phyloP scores from a whole-genome alignment of 257 asterid species.

The Vinca minor region DNA sequence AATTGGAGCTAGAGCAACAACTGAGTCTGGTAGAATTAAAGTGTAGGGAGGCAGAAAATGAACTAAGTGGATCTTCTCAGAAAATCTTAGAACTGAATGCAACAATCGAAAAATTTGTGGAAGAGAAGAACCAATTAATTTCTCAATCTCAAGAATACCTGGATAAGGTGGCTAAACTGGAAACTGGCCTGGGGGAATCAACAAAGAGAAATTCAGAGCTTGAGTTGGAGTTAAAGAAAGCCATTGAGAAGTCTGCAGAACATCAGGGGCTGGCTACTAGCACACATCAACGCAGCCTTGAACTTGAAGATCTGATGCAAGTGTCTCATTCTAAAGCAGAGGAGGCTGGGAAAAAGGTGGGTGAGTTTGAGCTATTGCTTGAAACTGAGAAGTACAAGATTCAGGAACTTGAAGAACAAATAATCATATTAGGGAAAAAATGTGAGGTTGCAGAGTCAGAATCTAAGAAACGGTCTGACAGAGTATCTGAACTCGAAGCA shows the following conservation, averaged over 20 bases:
- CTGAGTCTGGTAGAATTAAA: conserved; percentile 47
- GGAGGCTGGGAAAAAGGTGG: conserved; percentile 46
- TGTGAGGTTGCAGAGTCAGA: conserved; percentile 43
- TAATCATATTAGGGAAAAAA: conserved; percentile 47
- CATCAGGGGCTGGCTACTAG: conserved; percentile 60
- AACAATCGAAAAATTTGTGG: conserved; percentile 35
- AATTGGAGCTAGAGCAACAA: conserved; percentile 56
- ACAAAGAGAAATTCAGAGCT: conserved; percentile 47
- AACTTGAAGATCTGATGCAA: conserved; percentile 63
- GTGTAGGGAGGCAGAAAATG: conserved; percentile 51
- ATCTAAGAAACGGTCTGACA: conserved; percentile 32
- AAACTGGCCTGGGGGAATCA: conserved; percentile 44
- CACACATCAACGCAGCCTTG: conserved; percentile 56
- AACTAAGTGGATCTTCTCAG: conserved; percentile 41
- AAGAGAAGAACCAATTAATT: conserved; percentile 48
- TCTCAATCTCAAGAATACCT: conserved; percentile 44
- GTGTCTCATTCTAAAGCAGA: conserved; percentile 58
- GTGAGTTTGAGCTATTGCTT: conserved; percentile 65
- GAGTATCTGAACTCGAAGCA: conserved; percentile 53
- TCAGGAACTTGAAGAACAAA: conserved; percentile 83
- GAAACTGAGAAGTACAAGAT: conserved; percentile 64
- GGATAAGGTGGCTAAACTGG: conserved; percentile 40
- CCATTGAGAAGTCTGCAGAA: conserved; percentile 41
- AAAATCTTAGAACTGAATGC: conserved; percentile 44
- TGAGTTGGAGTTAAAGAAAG: conserved; percentile 55